Evolutionary conservation across 2,329 filamentous ascomycete species (phyloP).

Genomic region (Trichocomaceae sp.): DNA sequence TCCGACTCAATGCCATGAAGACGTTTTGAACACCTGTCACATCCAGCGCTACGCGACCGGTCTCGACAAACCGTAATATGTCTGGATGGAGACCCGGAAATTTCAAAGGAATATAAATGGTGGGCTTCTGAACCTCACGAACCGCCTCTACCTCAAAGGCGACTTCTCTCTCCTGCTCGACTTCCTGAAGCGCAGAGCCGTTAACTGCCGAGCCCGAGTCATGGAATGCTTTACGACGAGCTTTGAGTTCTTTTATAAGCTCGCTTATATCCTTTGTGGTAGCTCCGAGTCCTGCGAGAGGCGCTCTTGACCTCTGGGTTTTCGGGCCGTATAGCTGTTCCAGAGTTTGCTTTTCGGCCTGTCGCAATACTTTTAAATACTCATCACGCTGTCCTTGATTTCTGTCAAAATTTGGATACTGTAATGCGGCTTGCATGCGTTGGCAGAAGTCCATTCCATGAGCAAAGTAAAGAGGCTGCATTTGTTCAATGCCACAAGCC

Average conservation of each 20-base stretch:
- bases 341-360: constrained; percentile 54
- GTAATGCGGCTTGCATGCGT: constrained; percentile 46
- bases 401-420: too few species aligned
- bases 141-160: constrained; percentile 45
- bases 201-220: too few species aligned
- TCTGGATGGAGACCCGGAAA: constrained; percentile 46
- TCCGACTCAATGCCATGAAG: not conserved
- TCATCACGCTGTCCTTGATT: constrained; percentile 33
- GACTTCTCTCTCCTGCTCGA: constrained; percentile 52
- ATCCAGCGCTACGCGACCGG: not conserved
- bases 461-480: constrained; percentile 52
- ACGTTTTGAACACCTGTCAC: not conserved
- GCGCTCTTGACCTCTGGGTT: too few species aligned
- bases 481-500: constrained; percentile 52
- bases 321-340: too few species aligned
- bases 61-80: constrained; percentile 31
- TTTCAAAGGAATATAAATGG: constrained; percentile 32
- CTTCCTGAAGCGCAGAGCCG: constrained; percentile 42
- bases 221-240: too few species aligned
- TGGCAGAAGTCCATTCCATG: constrained; percentile 58
- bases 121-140: constrained; percentile 47
- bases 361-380: constrained; percentile 43
- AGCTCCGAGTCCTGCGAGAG: too few species aligned
- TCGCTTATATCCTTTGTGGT: constrained; percentile 33
- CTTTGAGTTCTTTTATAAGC: constrained; percentile 15